Conservation (phyloP, 2,329 filamentous ascomycete genomes). For the Dothideomycetes sp. region DNA sequence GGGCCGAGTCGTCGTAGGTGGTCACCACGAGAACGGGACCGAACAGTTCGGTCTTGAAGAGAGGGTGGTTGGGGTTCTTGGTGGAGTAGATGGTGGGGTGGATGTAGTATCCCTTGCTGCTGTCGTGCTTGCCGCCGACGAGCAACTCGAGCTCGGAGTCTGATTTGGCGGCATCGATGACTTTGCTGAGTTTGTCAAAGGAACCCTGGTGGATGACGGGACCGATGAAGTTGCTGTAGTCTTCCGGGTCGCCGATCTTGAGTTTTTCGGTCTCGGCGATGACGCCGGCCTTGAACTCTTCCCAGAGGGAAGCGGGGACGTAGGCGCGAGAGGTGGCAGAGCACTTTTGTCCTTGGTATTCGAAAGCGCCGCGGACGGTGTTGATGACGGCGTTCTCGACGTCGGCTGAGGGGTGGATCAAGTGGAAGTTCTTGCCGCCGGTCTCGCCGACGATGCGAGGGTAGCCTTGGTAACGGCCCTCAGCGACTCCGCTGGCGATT, state of each 20-base stretch:
- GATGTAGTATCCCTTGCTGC: slow-evolving; percentile 71
- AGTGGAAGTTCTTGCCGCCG: slow-evolving; percentile 88
- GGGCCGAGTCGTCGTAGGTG: slow-evolving; percentile 60
- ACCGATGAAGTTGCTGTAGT: slow-evolving; percentile 72
- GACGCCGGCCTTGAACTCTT: slow-evolving; percentile 59
- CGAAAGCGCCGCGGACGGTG: slow-evolving; percentile 78
- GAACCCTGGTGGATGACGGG: slow-evolving; percentile 76
- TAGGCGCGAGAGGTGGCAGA: slow-evolving; percentile 75
- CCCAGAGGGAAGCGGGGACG: slow-evolving; percentile 65
- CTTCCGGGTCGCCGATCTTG: slow-evolving; percentile 59
- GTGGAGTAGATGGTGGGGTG: slow-evolving; percentile 75
- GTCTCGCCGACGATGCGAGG: slow-evolving; percentile 86
- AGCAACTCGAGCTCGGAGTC: slow-evolving; percentile 65
- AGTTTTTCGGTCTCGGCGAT: slow-evolving; percentile 60
- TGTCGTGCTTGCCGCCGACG: slow-evolving; percentile 67
- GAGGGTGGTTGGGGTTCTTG: slow-evolving; percentile 61
- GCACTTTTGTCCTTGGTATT: slow-evolving; percentile 89
- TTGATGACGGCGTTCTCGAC: slow-evolving; percentile 70
- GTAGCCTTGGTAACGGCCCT: slow-evolving; percentile 75
- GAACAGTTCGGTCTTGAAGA: slow-evolving; percentile 72
- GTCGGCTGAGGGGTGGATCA: slow-evolving; percentile 69
- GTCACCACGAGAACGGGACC: slow-evolving; percentile 67
- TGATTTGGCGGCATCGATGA: slow-evolving; percentile 70
- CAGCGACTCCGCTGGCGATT: slow-evolving; percentile 71
- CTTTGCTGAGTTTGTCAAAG: slow-evolving; percentile 69